Percentiles rank a stretch among this genome's conserved stretches.
Conservation (phyloP, 805 yeast genomes). For the Zygotorulaspora danielsina region DNA sequence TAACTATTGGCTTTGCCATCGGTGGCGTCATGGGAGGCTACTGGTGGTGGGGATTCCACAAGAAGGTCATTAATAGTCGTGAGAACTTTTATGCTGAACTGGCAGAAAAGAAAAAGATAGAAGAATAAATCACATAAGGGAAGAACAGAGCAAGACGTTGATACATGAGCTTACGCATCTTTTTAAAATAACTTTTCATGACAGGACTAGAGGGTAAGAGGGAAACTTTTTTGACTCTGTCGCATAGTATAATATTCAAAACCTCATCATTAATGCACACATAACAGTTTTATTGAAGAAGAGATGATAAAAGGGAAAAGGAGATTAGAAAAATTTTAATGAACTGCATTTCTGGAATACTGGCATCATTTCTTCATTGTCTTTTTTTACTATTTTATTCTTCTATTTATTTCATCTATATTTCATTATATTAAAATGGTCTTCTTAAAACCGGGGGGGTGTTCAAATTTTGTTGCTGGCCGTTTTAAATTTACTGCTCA, state of each 20-base stretch:
- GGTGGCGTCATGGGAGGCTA: constrained; percentile 62
- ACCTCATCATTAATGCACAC: constrained; percentile 6
- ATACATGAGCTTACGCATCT: neutral
- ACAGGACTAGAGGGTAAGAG: neutral
- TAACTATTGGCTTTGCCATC: constrained; percentile 59
- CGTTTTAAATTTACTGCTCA: too few relatives aligned
- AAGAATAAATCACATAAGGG: constrained; percentile 13
- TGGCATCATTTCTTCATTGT: constrained; percentile 5
- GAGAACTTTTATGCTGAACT: constrained; percentile 78
- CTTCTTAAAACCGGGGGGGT: constrained; percentile 1
- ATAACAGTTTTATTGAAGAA: constrained; percentile 5
- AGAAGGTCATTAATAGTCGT: constrained; percentile 64
- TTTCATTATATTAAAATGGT: constrained; percentile 5
- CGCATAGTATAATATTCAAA: constrained; percentile 8
- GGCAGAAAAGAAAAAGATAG: constrained; percentile 62
- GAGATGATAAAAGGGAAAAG: too few relatives aligned
- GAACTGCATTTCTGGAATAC: constrained; percentile 1
- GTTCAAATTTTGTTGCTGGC: too few relatives aligned
- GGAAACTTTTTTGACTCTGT: neutral
- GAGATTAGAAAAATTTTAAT: constrained; percentile 5
- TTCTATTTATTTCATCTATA: constrained; percentile 11
- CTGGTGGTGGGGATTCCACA: constrained; percentile 89
- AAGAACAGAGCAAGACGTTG: constrained; percentile 3
- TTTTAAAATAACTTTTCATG: constrained; percentile 1
- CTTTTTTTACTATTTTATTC: constrained; percentile 3